Evolutionary conservation across 1,284 basidiomycete species (phyloP), one percentile per base, ranked within the genome.

Genomic region (Macrocystidia cucumis): DNA sequence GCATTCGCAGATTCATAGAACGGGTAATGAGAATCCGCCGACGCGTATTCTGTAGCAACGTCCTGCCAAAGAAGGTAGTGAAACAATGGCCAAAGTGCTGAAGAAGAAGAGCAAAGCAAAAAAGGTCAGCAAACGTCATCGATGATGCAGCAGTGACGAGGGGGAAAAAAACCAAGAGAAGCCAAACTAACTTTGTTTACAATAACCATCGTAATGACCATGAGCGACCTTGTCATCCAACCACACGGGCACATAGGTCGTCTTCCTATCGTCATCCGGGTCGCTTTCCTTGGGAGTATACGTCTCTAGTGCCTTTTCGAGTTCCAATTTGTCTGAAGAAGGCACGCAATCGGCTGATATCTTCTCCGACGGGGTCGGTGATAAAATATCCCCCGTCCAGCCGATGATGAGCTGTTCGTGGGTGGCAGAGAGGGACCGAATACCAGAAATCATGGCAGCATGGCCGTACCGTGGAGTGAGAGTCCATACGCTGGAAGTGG

Each of bases 31-130:
- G 76, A 67, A 52, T 98, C 93, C n/a, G 79, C 79, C 9, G 79
- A 79, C 5, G 82, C 77, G 44, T 80, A 79, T 52, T 87, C 84
- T 19, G 78, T 79, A 1, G 83, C 80, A 38, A 88, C 91, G 55
- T 96, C 93, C 58, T 96, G 91, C 92, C 92, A 97, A 38, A 97
- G 81, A 39, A 98, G 75, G 57, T 98, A 98, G 65, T 98, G 96
- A 74, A 98, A 96, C 18, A 98, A 68, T 0, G 95, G 96, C 95
- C 95, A 99, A 34, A 99, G 78, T 23, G 85, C 88, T 90, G 49
- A 17, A n/a, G 34, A 27, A 7, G n/a, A n/a, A n/a, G n/a, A n/a
- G n/a, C n/a, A n/a, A 28, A 19, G 24, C 32, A n/a, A 24, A 22
- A n/a, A 26, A 24, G 27, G 22, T 20, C 12, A 25, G 11, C 8